Base-by-base conservation (phyloP, 2,329 filamentous ascomycete species). In the Daldinia sp. region DNA sequence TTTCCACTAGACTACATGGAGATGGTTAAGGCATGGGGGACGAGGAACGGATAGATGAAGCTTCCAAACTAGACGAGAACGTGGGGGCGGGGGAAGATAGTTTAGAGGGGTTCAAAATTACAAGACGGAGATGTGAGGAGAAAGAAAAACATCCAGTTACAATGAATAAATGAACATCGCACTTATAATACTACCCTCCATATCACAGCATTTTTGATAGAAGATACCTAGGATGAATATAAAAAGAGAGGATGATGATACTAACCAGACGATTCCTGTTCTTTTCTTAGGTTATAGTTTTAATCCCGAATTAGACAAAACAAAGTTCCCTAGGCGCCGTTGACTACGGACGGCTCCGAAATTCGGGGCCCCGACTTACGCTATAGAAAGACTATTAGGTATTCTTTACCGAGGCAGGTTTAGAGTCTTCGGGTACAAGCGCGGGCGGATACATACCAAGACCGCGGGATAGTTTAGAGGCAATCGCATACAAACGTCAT, bases 301-400 rank as follows among this genome's bases (percentile, higher is more conserved):
- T 71, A 65, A 20, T 53, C 51, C 69, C 67, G 69, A 65, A 61
- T 26, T 51, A 50, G 63, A 33, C 12, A 35, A 13, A 39, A 37
- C 20, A 39, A 39, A 23, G 13, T 33, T 44, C 9, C 35, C 35
- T 51, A 20, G 50, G 23, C n/a, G 26, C 13, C 26, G 56, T 54
- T 42, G 7, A 23, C 48, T 20, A 60, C 61, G 55, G 59, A 54
- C 59, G 59, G 59, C 64, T 72, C 69, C 69, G 69, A 70, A 68
- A 30, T 54, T 72, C 69, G 69, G 67, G 63, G 50, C 30, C n/a
- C 50, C 44, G 56, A 62, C 50, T 39, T 33, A 57, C 68, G 65
- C 68, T 70, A 65, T 46, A 55, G 39, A 30, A 15, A 26, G 48
- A 64, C 48, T 60, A 71, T 63, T 65, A 65, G 46, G 62, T 65